Conservation (phyloP, 225 moss, liverwort and hornwort species). For the Bryum argenteum region DNA sequence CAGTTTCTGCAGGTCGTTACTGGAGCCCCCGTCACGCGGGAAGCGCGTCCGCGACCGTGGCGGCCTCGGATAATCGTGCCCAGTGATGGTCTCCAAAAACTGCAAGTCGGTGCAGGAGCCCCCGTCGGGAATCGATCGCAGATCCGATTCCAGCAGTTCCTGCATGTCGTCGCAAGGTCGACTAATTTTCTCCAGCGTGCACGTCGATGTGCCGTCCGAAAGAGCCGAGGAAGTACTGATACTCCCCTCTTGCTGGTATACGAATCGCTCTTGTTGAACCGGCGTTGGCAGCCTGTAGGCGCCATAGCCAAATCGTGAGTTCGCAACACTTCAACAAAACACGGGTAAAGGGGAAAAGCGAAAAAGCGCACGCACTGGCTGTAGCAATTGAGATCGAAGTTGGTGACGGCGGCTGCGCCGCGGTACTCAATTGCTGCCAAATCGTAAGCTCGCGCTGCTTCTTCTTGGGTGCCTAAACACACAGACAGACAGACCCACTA, state of each 20-base stretch:
- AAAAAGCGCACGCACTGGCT: slow-evolving; percentile 29
- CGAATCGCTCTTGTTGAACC: background rate
- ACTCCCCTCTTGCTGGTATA: background rate
- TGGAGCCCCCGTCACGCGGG: slow-evolving; percentile 40
- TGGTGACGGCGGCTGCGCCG: slow-evolving; percentile 49
- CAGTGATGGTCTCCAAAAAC: slow-evolving; percentile 29
- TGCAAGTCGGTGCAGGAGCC: slow-evolving; percentile 34
- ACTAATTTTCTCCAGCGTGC: slow-evolving; percentile 26
- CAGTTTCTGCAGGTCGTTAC: slow-evolving; percentile 42
- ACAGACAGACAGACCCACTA: slow-evolving; percentile 7
- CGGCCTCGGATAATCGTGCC: slow-evolving; percentile 7
- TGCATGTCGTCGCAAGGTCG: slow-evolving; percentile 29
- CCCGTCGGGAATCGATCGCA: slow-evolving; percentile 12
- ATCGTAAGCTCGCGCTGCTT: slow-evolving; percentile 55
- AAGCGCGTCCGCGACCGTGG: slow-evolving; percentile 25
- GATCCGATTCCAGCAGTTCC: background rate
- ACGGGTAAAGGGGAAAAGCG: no score
- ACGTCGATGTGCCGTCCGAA: slow-evolving; percentile 29
- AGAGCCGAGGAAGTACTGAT: background rate
- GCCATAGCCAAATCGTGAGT: background rate
- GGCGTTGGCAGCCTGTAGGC: background rate
- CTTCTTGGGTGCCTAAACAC: slow-evolving; percentile 50
- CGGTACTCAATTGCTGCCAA: slow-evolving; percentile 56
- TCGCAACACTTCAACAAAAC: background rate
- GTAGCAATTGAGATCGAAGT: slow-evolving; percentile 55